Base-by-base conservation (phyloP, 2,329 filamentous ascomycete species). In the Mycosphaerella arachidis region DNA sequence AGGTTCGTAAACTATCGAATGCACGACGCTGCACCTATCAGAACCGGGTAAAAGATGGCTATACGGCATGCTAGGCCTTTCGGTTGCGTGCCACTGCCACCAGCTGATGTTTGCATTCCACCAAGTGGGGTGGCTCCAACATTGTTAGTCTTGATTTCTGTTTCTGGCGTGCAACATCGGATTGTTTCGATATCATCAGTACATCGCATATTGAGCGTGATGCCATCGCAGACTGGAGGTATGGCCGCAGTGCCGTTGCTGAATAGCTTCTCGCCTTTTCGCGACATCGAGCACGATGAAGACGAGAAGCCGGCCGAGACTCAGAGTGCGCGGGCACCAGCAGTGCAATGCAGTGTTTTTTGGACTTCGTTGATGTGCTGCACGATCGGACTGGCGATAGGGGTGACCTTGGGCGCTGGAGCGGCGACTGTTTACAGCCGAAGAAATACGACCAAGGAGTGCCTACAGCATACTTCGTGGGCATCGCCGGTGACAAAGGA, bases 401-500 rank as follows among this genome's bases (percentile, higher is more conserved):
- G 64, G 4, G 48, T 66, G 1, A 55, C 64, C 27, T 60, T 58
- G n/a, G 62, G 62, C 12, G 55, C 60, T 3, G 62, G 62, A 18
- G 58, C 56, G 4, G 37, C 58, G 12, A 55, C 64, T 3, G 56
- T 64, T 7, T 48, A 59, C 20, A 52, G 59, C 46, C 63, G 60
- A 48, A 37, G 51, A 37, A 46, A 29, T 7, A 48, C 24, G 18
- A 45, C 13, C 37, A 48, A 43, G n/a, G 27, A 20, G 10, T 61
- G 56, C 30, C 48, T 63, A 20, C n/a, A 53, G 13, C 50, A 61
- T 24, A 53, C 55, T 9, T 57, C 59, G 20, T 48, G 35, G 9
- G 56, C 62, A 10, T 66, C 64, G 7, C 64, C 64, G 10, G 45
- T 66, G 2, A 63, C 62, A 13, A 45, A 58, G 57, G 64, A 66